phyloP scores from a whole-genome alignment of 202 grass and related monocot species.

The Panicum virgatum region DNA sequence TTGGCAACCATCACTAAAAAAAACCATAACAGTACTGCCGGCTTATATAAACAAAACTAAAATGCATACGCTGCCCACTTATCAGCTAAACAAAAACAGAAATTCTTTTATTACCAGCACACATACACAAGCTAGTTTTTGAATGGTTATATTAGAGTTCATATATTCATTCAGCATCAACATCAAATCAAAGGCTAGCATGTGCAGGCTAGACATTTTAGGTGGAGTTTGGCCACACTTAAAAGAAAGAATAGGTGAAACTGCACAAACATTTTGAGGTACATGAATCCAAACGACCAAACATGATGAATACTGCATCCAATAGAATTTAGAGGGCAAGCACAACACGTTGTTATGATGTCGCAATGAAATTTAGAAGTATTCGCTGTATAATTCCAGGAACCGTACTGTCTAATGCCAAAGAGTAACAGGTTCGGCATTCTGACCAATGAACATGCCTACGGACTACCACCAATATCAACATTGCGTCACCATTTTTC shows the following conservation, averaged over 20 bases:
- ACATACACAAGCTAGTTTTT: background rate
- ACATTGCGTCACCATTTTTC: background rate
- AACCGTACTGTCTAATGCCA: background rate
- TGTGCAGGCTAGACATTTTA: background rate
- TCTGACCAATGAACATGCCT: background rate
- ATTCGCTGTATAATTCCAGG: background rate
- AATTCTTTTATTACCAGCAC: background rate
- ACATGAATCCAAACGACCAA: background rate
- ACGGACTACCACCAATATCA: background rate
- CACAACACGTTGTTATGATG: background rate
- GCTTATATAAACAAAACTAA: background rate
- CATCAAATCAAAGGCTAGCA: background rate
- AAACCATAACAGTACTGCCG: background rate
- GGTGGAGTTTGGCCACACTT: background rate
- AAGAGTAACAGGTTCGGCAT: background rate
- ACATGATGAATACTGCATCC: background rate
- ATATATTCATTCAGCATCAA: background rate
- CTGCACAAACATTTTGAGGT: background rate
- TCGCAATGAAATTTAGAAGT: background rate
- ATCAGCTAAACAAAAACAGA: constrained; percentile 1
- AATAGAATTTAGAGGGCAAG: background rate
- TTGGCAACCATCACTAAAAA: background rate
- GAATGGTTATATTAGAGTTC: background rate
- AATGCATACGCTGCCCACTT: background rate
- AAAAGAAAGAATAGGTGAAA: background rate